Evolutionary conservation across 2,329 filamentous ascomycete species (phyloP).

Genomic region (Exophiala viscosa): DNA sequence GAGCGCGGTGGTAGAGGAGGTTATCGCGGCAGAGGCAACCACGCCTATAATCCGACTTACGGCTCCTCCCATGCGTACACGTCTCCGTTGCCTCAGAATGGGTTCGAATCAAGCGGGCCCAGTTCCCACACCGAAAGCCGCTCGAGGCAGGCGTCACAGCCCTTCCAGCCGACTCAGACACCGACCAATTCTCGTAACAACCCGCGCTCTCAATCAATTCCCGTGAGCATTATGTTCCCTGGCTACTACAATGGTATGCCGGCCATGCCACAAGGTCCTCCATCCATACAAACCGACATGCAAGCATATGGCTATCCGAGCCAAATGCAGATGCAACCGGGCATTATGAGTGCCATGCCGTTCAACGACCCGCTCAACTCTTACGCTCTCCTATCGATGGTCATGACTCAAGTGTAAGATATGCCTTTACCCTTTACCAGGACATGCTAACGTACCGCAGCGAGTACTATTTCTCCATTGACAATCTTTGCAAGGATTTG

Average conservation of each 20-base stretch:
- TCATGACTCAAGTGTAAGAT: constrained; percentile 57
- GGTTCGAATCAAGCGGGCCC: constrained; percentile 39
- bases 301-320: constrained; percentile 46
- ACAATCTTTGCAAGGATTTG: constrained; percentile 91
- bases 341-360: constrained; percentile 55
- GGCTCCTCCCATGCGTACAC: constrained; percentile 36
- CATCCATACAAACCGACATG: constrained; percentile 30
- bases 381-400: constrained; percentile 55
- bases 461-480: constrained; percentile 95
- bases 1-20: constrained; percentile 39
- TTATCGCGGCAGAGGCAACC: constrained; percentile 41
- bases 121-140: constrained; percentile 40
- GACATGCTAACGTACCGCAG: constrained; percentile 44
- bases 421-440: constrained; percentile 8
- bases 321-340: constrained; percentile 43
- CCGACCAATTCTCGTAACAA: constrained; percentile 40
- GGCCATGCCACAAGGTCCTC: constrained; percentile 22
- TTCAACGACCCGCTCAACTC: constrained; percentile 58
- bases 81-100: constrained; percentile 38
- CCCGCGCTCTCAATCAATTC: constrained; percentile 60
- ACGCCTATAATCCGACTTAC: constrained; percentile 35
- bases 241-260: constrained; percentile 34
- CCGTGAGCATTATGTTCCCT: constrained; percentile 34
- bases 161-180: constrained; percentile 18
- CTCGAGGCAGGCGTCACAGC: constrained; percentile 37